Base-by-base conservation (phyloP, 768 basidiomycete species). In the Suillus weaverae region DNA sequence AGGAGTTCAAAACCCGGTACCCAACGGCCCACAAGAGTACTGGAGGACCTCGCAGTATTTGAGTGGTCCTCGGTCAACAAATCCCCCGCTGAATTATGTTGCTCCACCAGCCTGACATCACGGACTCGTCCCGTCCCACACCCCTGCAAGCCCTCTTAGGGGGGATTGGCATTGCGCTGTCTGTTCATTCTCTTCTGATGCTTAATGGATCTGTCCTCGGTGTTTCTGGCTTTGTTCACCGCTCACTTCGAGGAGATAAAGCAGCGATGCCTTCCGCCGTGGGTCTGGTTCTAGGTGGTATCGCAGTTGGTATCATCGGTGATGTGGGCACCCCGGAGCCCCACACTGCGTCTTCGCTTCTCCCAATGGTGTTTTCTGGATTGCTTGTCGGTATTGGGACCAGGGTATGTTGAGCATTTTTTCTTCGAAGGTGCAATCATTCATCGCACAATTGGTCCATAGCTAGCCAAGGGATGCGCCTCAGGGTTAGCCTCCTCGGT, bases 401-500 rank as follows among this genome's bases (percentile, higher is more conserved):
- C 9, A 88, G 84, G 80, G 86, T 86, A 53, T 69, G 57, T 67
- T 16, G n/a, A 57, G 16, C 51, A 60, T 18, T 9, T 30, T 54
- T 6, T 59, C 22, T 13, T 5, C 26, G 35, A 26, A 26, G 41
- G 63, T 51, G 60, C 35, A 44, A 55, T 60, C 30, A 57, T 36
- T 60, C 53, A 16, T 22, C 20, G 30, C 18, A 8, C 30, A 32
- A 53, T 32, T 54, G 38, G 43, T 54, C 26, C 48, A 26, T 62
- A 87, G 87, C 71, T 88, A 61, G 78, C 83, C 18, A 86, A 86
- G 64, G 88, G 88, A 30, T 89, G 88, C 71, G 88, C 88, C 13
- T 89, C 87, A 20, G 87, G 87, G 86, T 87, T 72, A 30, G 71
- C 60, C 26, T 48, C 43, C 26, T 35, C 50, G 39, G 2, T 39